Base-by-base conservation (phyloP, 306 rosid species). In the Casuarina cunninghamiana region DNA sequence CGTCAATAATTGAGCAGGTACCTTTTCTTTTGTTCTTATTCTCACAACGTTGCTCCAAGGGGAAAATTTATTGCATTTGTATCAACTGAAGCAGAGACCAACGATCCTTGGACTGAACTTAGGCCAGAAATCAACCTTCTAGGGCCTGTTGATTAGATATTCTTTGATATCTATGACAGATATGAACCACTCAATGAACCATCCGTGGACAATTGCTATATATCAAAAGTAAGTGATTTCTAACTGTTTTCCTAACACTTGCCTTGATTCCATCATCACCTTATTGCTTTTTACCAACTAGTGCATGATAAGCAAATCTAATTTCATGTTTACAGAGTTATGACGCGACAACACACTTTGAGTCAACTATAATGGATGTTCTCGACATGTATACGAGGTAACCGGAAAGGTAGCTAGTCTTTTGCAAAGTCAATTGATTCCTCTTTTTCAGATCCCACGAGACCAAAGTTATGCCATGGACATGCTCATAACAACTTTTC, bases 301-400 rank as follows among this genome's bases (percentile, higher is more conserved):
- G 39, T 75, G 67, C 61, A 35, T 16, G 2, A 70, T 61, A 55
- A 51, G 37, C 13, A 10, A 39, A 5, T 57, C 65, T 55, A 72
- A 53, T 39, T 3, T 73, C 71, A 73, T 72, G 69, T 80, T 81
- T 48, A 83, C 97, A 94, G 97, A 94, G 98, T 69, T 94, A 94
- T 79, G 98, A 94, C 85, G 89, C 98, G 44, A 94, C 98, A 15
- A 94, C 98, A 69, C 98, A 94, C 87, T 94, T 94, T 97, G 90
- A 85, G 1, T 87, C 98, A 61, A 94, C 97, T 48, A 94, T 94
- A 43, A 39, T 69, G 72, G 97, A 94, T 48, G 98, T 94, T 53
- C 97, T 94, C 84, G 90, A 89, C 93, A 92, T 92, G 97, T 44
- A 5, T 92, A 94, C 75, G 50, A 87, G 88, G 92, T 94, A 83